These are phyloP conservation scores for Wolfiporia cocos DNA, from an alignment of 1,284 basidiomycete species.

Conservation along the genomic window DNA sequence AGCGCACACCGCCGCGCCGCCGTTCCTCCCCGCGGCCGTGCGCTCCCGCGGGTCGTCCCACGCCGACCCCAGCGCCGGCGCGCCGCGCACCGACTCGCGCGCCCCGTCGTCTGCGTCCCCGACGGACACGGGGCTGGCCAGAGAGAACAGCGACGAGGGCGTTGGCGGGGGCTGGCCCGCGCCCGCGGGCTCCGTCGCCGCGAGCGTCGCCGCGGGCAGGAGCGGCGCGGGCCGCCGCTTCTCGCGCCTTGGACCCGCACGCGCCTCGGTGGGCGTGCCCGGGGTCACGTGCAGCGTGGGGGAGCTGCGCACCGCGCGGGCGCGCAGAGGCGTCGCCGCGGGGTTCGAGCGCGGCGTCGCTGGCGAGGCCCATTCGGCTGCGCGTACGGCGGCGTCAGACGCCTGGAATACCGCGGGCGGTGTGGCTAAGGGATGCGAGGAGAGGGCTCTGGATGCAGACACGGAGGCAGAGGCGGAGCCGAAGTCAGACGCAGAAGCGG, in stretches of 20 bases:
- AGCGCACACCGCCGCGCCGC: not conserved
- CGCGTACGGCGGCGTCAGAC: too few relatives aligned
- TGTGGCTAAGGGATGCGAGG: too few relatives aligned
- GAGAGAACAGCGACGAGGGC: not conserved
- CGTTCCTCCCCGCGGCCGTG: not conserved
- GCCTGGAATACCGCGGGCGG: too few relatives aligned
- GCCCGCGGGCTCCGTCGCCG: not conserved
- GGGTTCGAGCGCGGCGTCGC: not conserved
- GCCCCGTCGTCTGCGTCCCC: not conserved
- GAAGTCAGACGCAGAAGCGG: too few relatives aligned
- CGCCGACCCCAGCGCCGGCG: not conserved
- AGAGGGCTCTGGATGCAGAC: too few relatives aligned
- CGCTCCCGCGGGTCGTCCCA: conserved; percentile 4
- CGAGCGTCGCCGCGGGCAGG: not conserved
- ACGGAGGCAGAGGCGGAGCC: too few relatives aligned
- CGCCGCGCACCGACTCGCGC: not conserved
- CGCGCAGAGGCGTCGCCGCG: too few relatives aligned
- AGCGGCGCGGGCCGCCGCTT: not conserved
- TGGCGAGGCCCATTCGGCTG: too few relatives aligned
- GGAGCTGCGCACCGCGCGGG: not conserved
- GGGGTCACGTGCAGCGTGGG: not conserved
- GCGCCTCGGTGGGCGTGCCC: not conserved
- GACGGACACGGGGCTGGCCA: conserved; percentile 3
- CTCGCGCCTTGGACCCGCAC: not conserved
- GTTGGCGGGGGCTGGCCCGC: conserved; percentile 4